Percentiles rank a stretch among this genome's conserved stretches.
Conservation (phyloP, 768 basidiomycete genomes). For the Sporobolomyces roseus region DNA sequence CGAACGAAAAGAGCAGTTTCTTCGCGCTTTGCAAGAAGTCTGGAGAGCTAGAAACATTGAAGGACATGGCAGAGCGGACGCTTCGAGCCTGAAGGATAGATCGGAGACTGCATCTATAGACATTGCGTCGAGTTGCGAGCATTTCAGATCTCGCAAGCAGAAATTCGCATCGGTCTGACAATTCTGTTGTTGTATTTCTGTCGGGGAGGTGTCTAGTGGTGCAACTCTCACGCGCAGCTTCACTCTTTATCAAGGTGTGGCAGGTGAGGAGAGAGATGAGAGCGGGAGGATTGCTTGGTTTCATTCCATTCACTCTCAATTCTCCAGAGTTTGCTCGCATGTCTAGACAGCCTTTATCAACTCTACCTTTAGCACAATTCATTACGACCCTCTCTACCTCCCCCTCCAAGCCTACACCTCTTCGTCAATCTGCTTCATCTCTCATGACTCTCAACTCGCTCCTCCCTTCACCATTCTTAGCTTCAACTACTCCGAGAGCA, state of each 20-base stretch:
- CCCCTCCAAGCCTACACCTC: background rate
- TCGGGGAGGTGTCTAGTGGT: too few species aligned
- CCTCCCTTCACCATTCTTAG: conserved; percentile 12
- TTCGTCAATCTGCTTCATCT: background rate
- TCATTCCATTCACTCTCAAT: too few species aligned
- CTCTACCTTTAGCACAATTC: conserved; percentile 19
- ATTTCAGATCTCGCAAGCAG: too few species aligned
- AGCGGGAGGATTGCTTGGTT: too few species aligned
- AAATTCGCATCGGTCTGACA: too few species aligned
- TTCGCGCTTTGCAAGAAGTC: conserved; percentile 40
- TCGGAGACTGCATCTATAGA: too few species aligned
- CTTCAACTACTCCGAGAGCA: background rate
- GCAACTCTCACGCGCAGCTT: too few species aligned
- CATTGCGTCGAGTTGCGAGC: too few species aligned
- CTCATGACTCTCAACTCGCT: conserved; percentile 8
- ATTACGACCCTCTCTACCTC: background rate
- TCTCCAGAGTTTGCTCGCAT: background rate
- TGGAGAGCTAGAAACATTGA: conserved; percentile 39
- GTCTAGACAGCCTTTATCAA: conserved; percentile 1
- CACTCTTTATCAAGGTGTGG: too few species aligned
- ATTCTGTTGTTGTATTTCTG: too few species aligned
- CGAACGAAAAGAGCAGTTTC: conserved; percentile 59
- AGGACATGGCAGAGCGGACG: conserved; percentile 36
- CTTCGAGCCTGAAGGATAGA: too few species aligned
- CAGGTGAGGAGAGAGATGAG: too few species aligned